Base-by-base conservation (phyloP, 176 grass and related monocot species). In the Puccinellia tenuiflora region DNA sequence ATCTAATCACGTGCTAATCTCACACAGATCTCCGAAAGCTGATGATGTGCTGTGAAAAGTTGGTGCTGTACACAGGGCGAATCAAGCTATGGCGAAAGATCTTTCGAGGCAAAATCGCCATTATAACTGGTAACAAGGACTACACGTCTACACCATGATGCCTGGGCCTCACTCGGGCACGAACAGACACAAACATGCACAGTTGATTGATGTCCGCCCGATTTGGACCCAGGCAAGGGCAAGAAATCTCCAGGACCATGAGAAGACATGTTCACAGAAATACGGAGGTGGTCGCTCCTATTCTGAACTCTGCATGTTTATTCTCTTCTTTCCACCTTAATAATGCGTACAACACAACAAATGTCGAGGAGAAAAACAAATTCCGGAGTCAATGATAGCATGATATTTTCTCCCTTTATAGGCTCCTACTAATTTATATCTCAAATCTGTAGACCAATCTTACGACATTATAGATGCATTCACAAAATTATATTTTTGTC, bases 171-270 rank as follows among this genome's bases (percentile, higher is more conserved):
- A 55, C 48, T 57, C 31, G 22, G n/a, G n/a, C 38, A 48, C 47
- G 6, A 57, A 69, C 24, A 56, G 77, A 48, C 87, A 68, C 39
- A 62, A 77, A 60, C 48, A 57, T 42, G 35, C 30, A 84, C 68
- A 75, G 76, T 59, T 13, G 48, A 84, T 85, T 80, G 76, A 75
- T 80, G 82, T 48, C 60, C 48, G 79, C 37, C 80, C 35, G 57
- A 67, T 83, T 79, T 88, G 75, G 55, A 73, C 47, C 77, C 69
- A 68, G 51, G 61, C 68, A 88, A 55, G 53, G 62, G 28, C 61
- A 18, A n/a, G 15, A 33, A 53, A 34, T 80, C 35, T 26, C 54
- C 57, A 79, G 50, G 70, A 31, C 69, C 82, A 85, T 61, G 60
- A 43, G 53, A 59, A 60, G 85, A 59, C 61, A 47, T 77, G 26